These are phyloP conservation scores for Gilbertella persicaria DNA, from an alignment of 371 early-diverging fungal genomes.

Conservation along the genomic window DNA sequence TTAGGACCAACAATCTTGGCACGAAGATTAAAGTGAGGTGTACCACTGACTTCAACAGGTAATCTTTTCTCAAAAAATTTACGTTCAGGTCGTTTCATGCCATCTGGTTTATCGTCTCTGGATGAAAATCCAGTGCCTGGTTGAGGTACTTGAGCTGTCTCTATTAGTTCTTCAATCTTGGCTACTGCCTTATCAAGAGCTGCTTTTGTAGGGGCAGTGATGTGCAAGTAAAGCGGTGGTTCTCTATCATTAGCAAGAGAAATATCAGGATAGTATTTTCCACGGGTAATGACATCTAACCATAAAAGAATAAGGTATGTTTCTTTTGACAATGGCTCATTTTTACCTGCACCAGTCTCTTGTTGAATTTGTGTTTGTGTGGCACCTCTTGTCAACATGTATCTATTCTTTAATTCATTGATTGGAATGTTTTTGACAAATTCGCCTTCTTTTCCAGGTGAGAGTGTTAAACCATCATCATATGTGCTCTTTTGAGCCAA, in stretches of 20 bases:
- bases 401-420: slow-evolving; percentile 81
- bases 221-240: slow-evolving; percentile 79
- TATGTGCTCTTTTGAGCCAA: slow-evolving; percentile 53
- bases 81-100: slow-evolving; percentile 29
- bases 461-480: neutral
- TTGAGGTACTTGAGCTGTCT: slow-evolving; percentile 35
- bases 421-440: slow-evolving; percentile 72
- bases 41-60: slow-evolving; percentile 70
- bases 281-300: slow-evolving; percentile 79
- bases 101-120: slow-evolving; percentile 19
- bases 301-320: slow-evolving; percentile 6
- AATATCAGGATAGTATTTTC: slow-evolving; percentile 79
- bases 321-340: neutral
- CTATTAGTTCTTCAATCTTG: slow-evolving; percentile 75
- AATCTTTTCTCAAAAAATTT: slow-evolving; percentile 67
- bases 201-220: slow-evolving; percentile 70
- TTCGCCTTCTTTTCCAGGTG: slow-evolving; percentile 34
- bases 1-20: slow-evolving; percentile 87
- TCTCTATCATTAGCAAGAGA: slow-evolving; percentile 69
- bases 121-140: slow-evolving; percentile 23
- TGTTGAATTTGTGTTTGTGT: slow-evolving; percentile 74
- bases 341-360: slow-evolving; percentile 71
- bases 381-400: slow-evolving; percentile 75
- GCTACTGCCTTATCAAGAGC: slow-evolving; percentile 70
- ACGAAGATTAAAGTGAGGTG: slow-evolving; percentile 74